Evolutionary conservation across 2,329 filamentous ascomycete genomes (phyloP), one percentile per base, ranked within the genome.

Genomic region (Ceratocystis lukuohia): DNA sequence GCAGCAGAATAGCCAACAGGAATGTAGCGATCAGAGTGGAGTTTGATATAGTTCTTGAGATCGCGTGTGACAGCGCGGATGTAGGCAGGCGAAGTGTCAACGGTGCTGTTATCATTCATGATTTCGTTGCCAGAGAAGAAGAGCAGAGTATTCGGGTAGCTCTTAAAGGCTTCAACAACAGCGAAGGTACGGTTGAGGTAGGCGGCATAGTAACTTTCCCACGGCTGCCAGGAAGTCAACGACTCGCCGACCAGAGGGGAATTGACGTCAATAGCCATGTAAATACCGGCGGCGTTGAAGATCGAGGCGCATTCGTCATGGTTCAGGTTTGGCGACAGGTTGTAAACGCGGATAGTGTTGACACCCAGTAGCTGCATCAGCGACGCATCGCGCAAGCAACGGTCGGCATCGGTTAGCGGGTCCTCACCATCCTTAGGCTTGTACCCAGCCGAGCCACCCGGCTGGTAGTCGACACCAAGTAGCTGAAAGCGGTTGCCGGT

Each of bases 71-170:
- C 84, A 69, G 88, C 88, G 75, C 85, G 81, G 70, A 87, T 79
- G 74, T 89, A 92, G n/a, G 84, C 86, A 53, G 88, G 87, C 44
- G 84, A 84, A 65, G 75, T 75, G 65, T 79, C 76, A 69, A 83
- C 86, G 46, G 83, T 86, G 57, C 79, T 73, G 63, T 83, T 78
- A 70, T 86, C 79, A 74, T 88, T 86, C 76, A 90, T 88, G 72
- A 91, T 86, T 76, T 91, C 88, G 75, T 91, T 91, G 67, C 85
- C 88, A 59, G 87, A 86, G 79, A 91, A 91, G 82, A 88, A 91
- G 67, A 82, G 78, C n/a, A 86, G 77, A 10, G 83, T 84, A 76
- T 87, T 87, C 72, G 84, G 84, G 72, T 86, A 87, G 75, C 77
- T 78, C 77, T 82, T 83, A 77, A 87, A 87, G 48, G 84, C 83